Base-by-base conservation (phyloP, 768 basidiomycete genomes). In the Boletus rufocinnamomeus region DNA sequence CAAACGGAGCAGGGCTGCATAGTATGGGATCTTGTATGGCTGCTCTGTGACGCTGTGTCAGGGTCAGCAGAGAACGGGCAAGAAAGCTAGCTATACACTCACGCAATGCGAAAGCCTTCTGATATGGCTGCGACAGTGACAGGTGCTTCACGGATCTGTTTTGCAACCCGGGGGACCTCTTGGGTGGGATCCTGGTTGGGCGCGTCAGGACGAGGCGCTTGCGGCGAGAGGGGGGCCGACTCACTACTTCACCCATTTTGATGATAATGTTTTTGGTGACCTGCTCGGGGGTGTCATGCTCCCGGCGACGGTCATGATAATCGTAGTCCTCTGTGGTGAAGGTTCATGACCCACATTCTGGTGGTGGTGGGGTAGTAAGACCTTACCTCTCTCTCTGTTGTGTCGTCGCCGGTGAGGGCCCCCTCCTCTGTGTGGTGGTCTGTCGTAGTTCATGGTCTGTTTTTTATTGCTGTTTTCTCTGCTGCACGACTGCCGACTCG, bases 21-120 rank as follows among this genome's bases (percentile, higher is more conserved):
- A 95, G 69, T 86, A 90, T 0, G 93, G 89, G 37, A 92, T 89
- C 79, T 98, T 99, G 79, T 86, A 95, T 0, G 95, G 95, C 66
- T 97, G 90, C 74, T 98, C 93, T 1, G 89, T 93, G 52, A 93
- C 85, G 50, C 92, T 94, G 68, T 21, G 46, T 14, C 14, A 37
- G 4, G 21, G 45, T 62, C 48, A 72, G 52, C 56, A 53, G 48
- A 21, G 43, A 17, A 46, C 6, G 19, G 51, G 19, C 23, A 30
- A 52, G 19, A 14, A 9, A 14, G 40, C 7, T 54, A 23, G 30
- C n/a, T 40, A 2, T 10, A 4, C 10, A 23, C 58, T 59, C 57
- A 89, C 92, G 82, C 88, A 70, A 87, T 77, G 46, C 89, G 86
- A 71, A 93, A 82, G 10, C 87, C 86, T 64, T 93, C 91, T 0